Base-by-base conservation (phyloP, 2,329 filamentous ascomycete species). In the Alternaria sp. region DNA sequence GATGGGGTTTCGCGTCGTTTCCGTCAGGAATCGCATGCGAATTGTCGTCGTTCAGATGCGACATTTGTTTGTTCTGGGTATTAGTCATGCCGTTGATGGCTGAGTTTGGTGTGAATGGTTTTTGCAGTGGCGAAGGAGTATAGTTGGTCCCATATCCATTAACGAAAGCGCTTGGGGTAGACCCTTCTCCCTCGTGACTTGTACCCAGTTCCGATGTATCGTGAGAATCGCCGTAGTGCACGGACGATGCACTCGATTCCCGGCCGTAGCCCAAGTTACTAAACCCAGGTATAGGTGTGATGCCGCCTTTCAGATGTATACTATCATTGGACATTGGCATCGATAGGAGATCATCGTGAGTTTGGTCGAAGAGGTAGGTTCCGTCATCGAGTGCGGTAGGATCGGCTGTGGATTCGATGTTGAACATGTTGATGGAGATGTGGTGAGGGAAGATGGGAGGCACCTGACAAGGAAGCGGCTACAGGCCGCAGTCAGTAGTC, bases 201-300 rank as follows among this genome's bases (percentile, higher is more conserved):
- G 65, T 74, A 61, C 65, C 73, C 41, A 63, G 57, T 56, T 80
- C 78, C 26, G 76, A 80, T 65, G 68, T 68, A 62, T 78, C 76
- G 56, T 74, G 74, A 47, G 65, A 63, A 58, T 79, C 76, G 59
- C 74, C 74, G 54, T 75, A 75, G 62, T 79, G 78, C 67, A 77
- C 71, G 64, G 78, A 80, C 60, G 78, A 80, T 60, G 75, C 66
- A 57, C 70, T 73, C 28, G 78, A 79, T 67, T 79, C 77, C 68
- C 73, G 73, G 54, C 66, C 67, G 73, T 79, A 80, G 58, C 69
- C 75, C 58, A 79, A 62, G 65, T 72, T 72, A 67, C 75, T 72
- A 69, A 79, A 74, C 62, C 69, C 71, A 54, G 72, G 59, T 61
- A 77, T 74, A 32, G 73, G 64, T 61, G 68, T 65, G 47, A 71